Conservation (phyloP, 2,329 filamentous ascomycete genomes). For the Emergomyces pasteurianus region DNA sequence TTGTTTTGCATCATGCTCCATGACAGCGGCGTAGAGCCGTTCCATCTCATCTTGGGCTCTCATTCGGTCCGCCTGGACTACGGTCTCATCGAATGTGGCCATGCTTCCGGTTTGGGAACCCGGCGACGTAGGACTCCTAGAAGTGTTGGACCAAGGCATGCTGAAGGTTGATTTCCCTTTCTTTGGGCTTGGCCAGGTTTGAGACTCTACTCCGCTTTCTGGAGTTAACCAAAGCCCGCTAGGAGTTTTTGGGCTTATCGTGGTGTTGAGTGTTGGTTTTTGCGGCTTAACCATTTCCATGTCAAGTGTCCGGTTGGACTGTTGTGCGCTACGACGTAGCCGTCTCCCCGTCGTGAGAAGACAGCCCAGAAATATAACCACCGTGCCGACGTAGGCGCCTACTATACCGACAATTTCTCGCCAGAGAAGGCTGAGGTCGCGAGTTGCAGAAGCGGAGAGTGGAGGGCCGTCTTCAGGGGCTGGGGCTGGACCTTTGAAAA, state of each 20-base stretch:
- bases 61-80: conserved; percentile 61
- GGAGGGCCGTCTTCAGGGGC: conserved; percentile 49
- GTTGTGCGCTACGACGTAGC: conserved; percentile 39
- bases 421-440: conserved; percentile 56
- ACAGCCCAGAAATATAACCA: conserved; percentile 59
- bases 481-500: conserved; percentile 47
- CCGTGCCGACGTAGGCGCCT: conserved; percentile 66
- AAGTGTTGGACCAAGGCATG: conserved; percentile 28
- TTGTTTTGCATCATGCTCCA: conserved; percentile 65
- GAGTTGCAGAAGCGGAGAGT: conserved; percentile 45
- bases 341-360: conserved; percentile 51
- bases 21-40: conserved; percentile 79
- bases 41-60: conserved; percentile 76
- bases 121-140: conserved; percentile 23
- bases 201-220: conserved; percentile 8
- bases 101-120: conserved; percentile 48
- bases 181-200: conserved; percentile 24
- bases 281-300: conserved; percentile 45
- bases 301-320: conserved; percentile 40
- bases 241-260: conserved; percentile 26
- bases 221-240: conserved; percentile 13
- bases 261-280: conserved; percentile 18
- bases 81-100: conserved; percentile 60
- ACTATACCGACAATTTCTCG: conserved; percentile 74
- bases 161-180: conserved; percentile 23